Evolutionary conservation across 192 early-diverging fungal species (phyloP), one percentile per base, ranked within the genome.

Genomic region (Coemansia javaensis): DNA sequence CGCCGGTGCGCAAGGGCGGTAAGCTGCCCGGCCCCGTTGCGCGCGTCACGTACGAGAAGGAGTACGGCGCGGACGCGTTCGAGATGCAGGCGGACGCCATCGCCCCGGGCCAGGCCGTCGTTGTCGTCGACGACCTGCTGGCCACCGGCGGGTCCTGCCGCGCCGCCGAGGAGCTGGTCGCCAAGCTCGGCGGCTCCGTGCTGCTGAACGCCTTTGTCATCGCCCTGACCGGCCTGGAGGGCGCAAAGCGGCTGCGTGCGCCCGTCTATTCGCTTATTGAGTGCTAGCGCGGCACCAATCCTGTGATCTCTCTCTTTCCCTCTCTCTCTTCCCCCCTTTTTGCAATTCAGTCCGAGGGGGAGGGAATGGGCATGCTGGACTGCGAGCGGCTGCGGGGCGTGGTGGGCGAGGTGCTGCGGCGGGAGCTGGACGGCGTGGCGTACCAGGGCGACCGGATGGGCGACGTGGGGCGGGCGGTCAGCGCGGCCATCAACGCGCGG

Each of bases 71-170:
- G 75, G 96, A 99, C 45, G 69, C 84, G 47, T 96, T 99, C 75
- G 94, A 99, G 77, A 88, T 99, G 76, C 85, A 93, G 63, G 56
- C 78, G 23, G 81, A 76, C 44, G 81, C 85, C 11, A 78, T 99
- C 53, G 82, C 86, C 69, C 38, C 77, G 7, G 88, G 87, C 24
- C 81, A 91, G 67, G 83, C 81, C 46, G 94, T 98, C 14, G 83
- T 99, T 45, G 79, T 98, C 27, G 67, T 99, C 54, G 97, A 99
- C 53, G 97, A 99, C 61, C 68, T 99, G 65, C 91, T 99, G 74
- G 96, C 91, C 27, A 93, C 89, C 11, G 91, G 91, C 15, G 91
- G 91, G 2, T 84, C 79, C 52, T 91, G 91, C 31, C 75, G 72
- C 47, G 93, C 84, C 1, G 91, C 90, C 3, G 89, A 87, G 57